Conservation (phyloP, 495 filamentous ascomycete genomes). For the Copromyces sp. region DNA sequence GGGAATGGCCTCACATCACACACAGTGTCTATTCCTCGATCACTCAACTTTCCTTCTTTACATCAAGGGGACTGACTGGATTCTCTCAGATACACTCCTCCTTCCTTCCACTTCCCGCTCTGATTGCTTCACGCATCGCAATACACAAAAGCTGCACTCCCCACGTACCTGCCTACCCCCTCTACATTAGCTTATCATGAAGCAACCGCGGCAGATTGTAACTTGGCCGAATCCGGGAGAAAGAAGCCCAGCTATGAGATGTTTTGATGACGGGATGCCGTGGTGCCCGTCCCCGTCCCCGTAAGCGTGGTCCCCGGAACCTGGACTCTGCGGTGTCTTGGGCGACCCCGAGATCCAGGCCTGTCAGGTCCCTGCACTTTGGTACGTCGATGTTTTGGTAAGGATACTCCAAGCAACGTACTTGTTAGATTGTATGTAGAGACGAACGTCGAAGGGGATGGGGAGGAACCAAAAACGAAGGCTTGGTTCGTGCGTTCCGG, state of each 20-base stretch:
- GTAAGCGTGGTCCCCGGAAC: slow-evolving; percentile 2
- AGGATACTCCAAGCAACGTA: neutral
- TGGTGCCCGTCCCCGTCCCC: neutral
- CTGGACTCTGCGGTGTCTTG: neutral
- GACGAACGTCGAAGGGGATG: neutral
- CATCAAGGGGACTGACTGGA: neutral
- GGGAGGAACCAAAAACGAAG: neutral
- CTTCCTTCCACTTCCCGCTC: neutral
- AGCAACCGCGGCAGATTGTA: neutral
- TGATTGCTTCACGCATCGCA: neutral
- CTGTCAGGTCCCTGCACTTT: neutral
- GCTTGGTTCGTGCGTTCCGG: neutral
- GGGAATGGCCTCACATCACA: neutral
- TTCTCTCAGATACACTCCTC: neutral
- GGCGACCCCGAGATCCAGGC: neutral
- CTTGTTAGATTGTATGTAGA: neutral
- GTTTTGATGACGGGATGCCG: neutral
- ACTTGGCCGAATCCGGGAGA: neutral
- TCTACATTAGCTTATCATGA: neutral
- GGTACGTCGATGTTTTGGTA: neutral
- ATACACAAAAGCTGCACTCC: neutral
- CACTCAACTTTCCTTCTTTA: neutral
- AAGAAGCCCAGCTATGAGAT: neutral
- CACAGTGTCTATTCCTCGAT: neutral
- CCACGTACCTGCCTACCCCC: neutral